phyloP scores from a whole-genome alignment of 345 rosid species.

The Leavenworthia alabamica region DNA sequence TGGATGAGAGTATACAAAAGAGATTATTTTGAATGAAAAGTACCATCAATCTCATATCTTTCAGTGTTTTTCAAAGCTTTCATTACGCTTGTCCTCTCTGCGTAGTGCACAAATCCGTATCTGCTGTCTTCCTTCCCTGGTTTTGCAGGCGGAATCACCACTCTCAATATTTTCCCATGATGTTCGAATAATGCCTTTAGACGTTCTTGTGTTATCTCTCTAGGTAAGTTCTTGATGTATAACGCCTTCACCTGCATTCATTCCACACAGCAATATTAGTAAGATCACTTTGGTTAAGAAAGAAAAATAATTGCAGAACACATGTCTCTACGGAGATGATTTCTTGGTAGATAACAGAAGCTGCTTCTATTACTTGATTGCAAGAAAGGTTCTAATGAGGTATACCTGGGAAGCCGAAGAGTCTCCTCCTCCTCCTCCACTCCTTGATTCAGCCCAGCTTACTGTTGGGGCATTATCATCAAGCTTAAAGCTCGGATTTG shows the following conservation, averaged over 20 bases:
- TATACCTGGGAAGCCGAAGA: slow-evolving; percentile 70
- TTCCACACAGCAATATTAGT: slow-evolving; percentile 1
- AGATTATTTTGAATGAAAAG: background rate
- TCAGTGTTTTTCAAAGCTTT: slow-evolving; percentile 78
- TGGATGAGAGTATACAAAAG: background rate
- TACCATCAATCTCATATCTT: slow-evolving; percentile 89
- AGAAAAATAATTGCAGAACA: background rate
- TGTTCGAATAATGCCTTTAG: slow-evolving; percentile 67
- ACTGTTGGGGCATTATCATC: slow-evolving; percentile 85
- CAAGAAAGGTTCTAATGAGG: slow-evolving; percentile 1
- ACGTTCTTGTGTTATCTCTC: slow-evolving; percentile 63
- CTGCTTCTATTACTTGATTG: background rate
- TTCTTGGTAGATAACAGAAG: background rate
- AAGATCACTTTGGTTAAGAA: background rate
- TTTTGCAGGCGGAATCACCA: slow-evolving; percentile 85
- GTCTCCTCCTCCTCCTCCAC: slow-evolving; percentile 75
- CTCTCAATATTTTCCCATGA: slow-evolving; percentile 75
- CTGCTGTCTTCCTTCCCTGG: slow-evolving; percentile 77
- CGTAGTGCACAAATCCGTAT: slow-evolving; percentile 86
- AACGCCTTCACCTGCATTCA: slow-evolving; percentile 70
- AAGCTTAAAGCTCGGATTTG: slow-evolving; percentile 67
- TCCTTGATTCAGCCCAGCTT: slow-evolving; percentile 94
- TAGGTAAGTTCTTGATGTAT: slow-evolving; percentile 85
- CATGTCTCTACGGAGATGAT: background rate
- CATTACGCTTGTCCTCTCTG: slow-evolving; percentile 87